Evolutionary conservation across 169 alveolate genomes (phyloP), one percentile per base, ranked within the genome.

Genomic region (Fabrea salina): DNA sequence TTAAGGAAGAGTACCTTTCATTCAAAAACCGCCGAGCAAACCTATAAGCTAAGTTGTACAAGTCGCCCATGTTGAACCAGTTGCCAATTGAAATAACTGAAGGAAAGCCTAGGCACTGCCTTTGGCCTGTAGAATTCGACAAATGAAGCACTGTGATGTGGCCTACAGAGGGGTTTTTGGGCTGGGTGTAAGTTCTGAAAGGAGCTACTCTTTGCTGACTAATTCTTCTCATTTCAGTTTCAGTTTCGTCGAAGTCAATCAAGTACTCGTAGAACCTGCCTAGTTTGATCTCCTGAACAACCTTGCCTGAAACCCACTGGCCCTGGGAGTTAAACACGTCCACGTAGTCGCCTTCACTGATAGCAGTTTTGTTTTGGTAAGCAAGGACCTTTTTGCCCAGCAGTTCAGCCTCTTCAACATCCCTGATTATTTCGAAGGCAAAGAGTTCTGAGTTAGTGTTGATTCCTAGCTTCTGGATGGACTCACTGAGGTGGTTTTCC

Each of bases 31-130:
- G 16, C 2, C 44, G 40, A 0, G 37, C 30, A 67, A 7, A 7
- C 44, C 13, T 19, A 8, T 22, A 8, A 11, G 78, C 78, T 19
- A 43, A 19, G 13, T 67, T 30, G 27, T 16, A 37, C n/a, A 67
- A 27, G 33, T 67, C 78, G 0, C 16, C 2, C 11, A 8, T 41
- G 22, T 56, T 41, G 59, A 41, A 67, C 78, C 78, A 67, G 39
- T n/a, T 40, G 16, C 78, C 78, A n/a, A 67, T 67, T 0, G 78
- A 43, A n/a, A 67, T 37, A 35, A 67, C 44, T n/a, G 7, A 19
- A 0, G 78, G 78, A 37, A 44, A n/a, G 0, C 78, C 78, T 1
- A 67, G 13, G 4, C 44, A 8, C 44, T 67, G 61, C 13, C 30
- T 40, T 16, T 40, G 19, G 30, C 40, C 37, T 19, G n/a, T 67